phyloP scores from a whole-genome alignment of 331 rosid species.

The Telfairia occidentalis region DNA sequence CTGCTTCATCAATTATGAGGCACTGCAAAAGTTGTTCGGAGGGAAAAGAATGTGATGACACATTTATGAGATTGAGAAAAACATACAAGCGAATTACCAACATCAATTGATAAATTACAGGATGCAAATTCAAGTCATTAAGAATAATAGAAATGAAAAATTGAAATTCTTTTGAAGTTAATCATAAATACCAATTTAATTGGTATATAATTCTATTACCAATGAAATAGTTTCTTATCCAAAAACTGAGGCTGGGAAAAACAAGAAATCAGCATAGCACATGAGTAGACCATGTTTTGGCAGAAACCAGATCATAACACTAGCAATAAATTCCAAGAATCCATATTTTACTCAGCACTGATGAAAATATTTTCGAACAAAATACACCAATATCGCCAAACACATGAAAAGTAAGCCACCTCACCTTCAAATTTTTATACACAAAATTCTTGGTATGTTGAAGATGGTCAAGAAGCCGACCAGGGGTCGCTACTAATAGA shows the following conservation, averaged over 20 bases:
- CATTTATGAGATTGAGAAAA: background rate
- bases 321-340: background rate
- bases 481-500: conserved; percentile 77
- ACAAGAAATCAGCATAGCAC: background rate
- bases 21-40: conserved; percentile 34
- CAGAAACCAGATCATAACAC: background rate
- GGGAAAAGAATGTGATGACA: background rate
- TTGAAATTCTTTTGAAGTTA: background rate
- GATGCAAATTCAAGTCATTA: background rate
- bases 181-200: background rate
- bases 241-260: background rate
- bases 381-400: background rate
- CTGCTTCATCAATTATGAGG: conserved; percentile 91
- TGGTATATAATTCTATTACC: background rate
- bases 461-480: conserved; percentile 95
- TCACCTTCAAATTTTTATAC: conserved; percentile 57
- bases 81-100: background rate
- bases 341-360: background rate
- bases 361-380: background rate
- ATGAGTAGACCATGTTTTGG: background rate
- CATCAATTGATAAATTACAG: background rate
- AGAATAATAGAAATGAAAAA: background rate
- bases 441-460: conserved; percentile 73
- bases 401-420: background rate
- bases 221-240: background rate